A percentile compares a stretch with the other conserved stretches of the same genome.
Evolutionary conservation across 495 filamentous ascomycete genomes (phyloP).

Genomic region (Tuber aestivum): DNA sequence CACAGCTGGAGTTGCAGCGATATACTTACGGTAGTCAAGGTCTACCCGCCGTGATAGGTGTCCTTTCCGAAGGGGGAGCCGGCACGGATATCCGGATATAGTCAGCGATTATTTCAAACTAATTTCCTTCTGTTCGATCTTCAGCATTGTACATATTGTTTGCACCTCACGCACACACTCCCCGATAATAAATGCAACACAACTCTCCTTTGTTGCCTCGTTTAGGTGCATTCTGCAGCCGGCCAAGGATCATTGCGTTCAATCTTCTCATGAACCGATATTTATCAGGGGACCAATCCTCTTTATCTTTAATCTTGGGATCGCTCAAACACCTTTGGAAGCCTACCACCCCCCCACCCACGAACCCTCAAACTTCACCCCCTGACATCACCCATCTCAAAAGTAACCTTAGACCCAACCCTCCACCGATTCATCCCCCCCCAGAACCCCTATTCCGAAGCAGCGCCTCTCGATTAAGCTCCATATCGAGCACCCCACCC

Average conservation of each 20-base stretch:
- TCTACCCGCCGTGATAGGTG: neutral
- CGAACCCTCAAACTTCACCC: slow-evolving; percentile 4
- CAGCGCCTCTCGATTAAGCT: neutral
- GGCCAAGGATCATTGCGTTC: neutral
- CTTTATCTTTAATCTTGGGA: neutral
- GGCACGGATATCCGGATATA: neutral
- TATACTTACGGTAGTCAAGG: neutral
- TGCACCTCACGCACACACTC: neutral
- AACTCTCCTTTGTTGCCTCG: neutral
- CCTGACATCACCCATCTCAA: neutral
- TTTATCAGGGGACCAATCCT: neutral
- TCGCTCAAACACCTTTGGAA: slow-evolving; percentile 1
- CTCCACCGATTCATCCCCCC: neutral
- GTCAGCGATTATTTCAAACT: neutral
- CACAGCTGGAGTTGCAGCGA: neutral
- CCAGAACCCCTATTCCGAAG: slow-evolving; percentile 7
- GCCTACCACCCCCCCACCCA: neutral
- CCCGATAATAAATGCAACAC: neutral
- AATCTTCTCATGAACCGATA: neutral
- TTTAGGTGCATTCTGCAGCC: neutral
- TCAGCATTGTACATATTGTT: slow-evolving; percentile 1
- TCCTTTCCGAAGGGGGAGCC: neutral
- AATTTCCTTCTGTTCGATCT: neutral
- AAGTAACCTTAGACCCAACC: slow-evolving; percentile 6
- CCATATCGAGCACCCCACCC: neutral